Percentiles rank a stretch among this genome's conserved stretches.
phyloP scores from a whole-genome alignment of 305 asterid genomes.

The Fraxinus ornus region DNA sequence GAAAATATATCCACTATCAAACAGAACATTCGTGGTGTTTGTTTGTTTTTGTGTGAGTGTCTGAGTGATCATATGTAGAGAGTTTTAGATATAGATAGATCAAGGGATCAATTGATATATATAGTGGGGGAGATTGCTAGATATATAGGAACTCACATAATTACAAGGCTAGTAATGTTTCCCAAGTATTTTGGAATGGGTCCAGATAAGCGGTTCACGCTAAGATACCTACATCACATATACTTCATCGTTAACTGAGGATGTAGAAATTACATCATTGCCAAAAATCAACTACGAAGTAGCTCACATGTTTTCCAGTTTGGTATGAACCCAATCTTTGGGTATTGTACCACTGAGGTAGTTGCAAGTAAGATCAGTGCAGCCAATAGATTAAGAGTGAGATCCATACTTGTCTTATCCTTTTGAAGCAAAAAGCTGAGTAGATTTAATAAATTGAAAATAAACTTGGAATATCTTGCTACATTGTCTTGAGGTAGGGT shows the following conservation, averaged over 20 bases:
- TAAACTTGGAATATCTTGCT: constrained; percentile 4
- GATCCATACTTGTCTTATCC: background rate
- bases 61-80: background rate
- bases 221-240: constrained; percentile 36
- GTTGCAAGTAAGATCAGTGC: constrained; percentile 55
- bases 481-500: constrained; percentile 47
- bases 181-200: constrained; percentile 58
- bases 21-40: background rate
- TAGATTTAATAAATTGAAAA: background rate
- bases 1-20: background rate
- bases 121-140: background rate
- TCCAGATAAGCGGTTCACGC: constrained; percentile 56
- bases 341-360: constrained; percentile 60
- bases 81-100: background rate
- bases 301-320: constrained; percentile 41
- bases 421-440: background rate
- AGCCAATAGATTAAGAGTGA: constrained; percentile 13
- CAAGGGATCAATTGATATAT: background rate
- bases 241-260: background rate
- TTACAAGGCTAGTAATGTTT: constrained; percentile 41
- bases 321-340: constrained; percentile 46
- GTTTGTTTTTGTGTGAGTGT: background rate
- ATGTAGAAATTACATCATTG: background rate
- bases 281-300: background rate
- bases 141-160: constrained; percentile 32